Evolutionary conservation across 345 rosid species (phyloP), one percentile per base, ranked within the genome.

Genomic region (Rhizophora mangle): DNA sequence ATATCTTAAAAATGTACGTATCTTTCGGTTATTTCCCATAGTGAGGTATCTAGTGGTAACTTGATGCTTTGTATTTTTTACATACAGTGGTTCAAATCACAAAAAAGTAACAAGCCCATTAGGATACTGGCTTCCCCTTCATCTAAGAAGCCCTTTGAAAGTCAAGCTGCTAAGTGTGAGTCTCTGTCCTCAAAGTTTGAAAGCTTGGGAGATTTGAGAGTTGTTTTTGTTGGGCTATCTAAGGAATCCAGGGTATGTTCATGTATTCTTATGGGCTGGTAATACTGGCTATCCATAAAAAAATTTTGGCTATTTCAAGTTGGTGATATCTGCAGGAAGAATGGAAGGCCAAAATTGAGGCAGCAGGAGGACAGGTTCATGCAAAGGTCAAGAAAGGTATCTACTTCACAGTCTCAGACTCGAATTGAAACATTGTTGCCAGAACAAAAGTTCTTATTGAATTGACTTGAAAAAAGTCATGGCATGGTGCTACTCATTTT

Each of bases 41-140:
- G 19, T 56, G 36, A 73, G 31, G 27, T 65, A n/a, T 61, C 62
- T 43, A 62, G 72, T 59, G 65, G 54, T 67, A 49, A 68, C 69
- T 54, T 70, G 59, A 31, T 39, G 69, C 63, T 54, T 68, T 64
- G 69, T 62, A 29, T 69, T 69, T 67, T 63, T 64, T 82, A 56
- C 29, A 43, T 6, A 78, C 88, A 95, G 98, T 95, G 98, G 99
- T 84, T 85, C 80, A 87, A 86, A 84, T 84, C 96, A 55, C 98
- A 92, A 78, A 88, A 82, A 80, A 74, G 55, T 62, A 74, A 64
- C 74, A 95, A 90, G 74, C 94, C 98, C 58, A 70, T 79, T 58
- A 89, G 90, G 66, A 52, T 84, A 62, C 81, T 92, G 80, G 87
- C 78, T 58, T 86, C 83, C 27, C 67, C 74, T 46, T 74, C 86